These are phyloP conservation scores for Amyloporia xantha DNA, from an alignment of 768 basidiomycete species.

Conservation along the genomic window DNA sequence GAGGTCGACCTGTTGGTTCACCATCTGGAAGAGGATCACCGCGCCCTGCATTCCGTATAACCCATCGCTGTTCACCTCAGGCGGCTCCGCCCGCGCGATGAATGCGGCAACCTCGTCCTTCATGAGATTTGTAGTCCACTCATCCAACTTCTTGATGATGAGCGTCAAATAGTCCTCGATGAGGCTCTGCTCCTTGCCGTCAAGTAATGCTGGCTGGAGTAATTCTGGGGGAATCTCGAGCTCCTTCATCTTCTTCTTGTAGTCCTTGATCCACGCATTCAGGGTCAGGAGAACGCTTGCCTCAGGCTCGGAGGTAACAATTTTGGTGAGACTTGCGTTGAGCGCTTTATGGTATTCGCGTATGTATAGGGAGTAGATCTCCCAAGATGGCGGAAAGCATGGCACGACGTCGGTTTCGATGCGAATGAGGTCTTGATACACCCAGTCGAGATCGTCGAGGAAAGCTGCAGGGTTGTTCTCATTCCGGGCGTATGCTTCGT, in stretches of 20 bases:
- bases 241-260: constrained; percentile 92
- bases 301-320: constrained; percentile 71
- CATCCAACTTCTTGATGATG: constrained; percentile 92
- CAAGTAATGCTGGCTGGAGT: constrained; percentile 84
- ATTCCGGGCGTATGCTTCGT: constrained; percentile 55
- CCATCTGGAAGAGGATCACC: constrained; percentile 95
- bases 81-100: constrained; percentile 72
- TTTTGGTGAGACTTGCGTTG: constrained; percentile 62
- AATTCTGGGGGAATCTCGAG: constrained; percentile 76
- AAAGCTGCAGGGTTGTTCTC: constrained; percentile 64
- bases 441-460: constrained; percentile 76
- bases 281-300: constrained; percentile 83
- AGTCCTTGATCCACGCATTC: constrained; percentile 94
- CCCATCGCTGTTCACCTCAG: constrained; percentile 85
- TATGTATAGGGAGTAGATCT: constrained; percentile 77
- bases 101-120: constrained; percentile 85
- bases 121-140: constrained; percentile 95
- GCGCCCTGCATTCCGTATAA: constrained; percentile 86
- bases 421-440: constrained; percentile 93
- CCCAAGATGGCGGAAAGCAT: constrained; percentile 89
- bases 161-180: constrained; percentile 94
- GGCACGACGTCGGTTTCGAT: constrained; percentile 85
- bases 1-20: constrained; percentile 93
- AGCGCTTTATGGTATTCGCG: constrained; percentile 88
- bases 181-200: constrained; percentile 87